Evolutionary conservation across 768 basidiomycete genomes (phyloP).

Genomic region (Boletus rubroflammeus): DNA sequence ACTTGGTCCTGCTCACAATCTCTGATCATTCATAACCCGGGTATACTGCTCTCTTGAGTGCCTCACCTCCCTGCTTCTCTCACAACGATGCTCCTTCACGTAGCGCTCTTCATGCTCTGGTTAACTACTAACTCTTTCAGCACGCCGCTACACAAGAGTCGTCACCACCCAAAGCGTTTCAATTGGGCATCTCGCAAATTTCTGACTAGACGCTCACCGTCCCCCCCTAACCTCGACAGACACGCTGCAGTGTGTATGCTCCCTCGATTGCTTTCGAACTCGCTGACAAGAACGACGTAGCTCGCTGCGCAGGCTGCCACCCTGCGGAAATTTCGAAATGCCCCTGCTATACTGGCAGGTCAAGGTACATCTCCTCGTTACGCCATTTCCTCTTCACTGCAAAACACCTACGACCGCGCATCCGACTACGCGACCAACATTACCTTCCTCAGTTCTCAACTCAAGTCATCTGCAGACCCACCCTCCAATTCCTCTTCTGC

Average conservation of each 20-base stretch:
- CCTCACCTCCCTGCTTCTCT: background rate
- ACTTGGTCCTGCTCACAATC: constrained; percentile 9
- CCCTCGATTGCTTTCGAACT: background rate
- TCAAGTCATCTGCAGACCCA: background rate
- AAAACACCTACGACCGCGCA: constrained; percentile 14
- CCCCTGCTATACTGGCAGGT: constrained; percentile 12
- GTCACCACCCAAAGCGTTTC: background rate
- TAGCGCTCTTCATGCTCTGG: constrained; percentile 6
- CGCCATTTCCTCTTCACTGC: constrained; percentile 11
- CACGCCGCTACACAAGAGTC: constrained; percentile 8
- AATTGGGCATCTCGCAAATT: background rate
- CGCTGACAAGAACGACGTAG: constrained; percentile 7
- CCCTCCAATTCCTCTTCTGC: background rate
- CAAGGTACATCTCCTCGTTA: constrained; percentile 6
- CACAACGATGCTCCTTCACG: constrained; percentile 11
- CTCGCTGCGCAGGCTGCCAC: constrained; percentile 12
- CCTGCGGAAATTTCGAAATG: constrained; percentile 17
- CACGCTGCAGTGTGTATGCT: constrained; percentile 8
- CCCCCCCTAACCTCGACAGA: background rate
- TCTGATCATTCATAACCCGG: background rate
- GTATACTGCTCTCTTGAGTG: background rate
- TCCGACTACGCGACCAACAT: constrained; percentile 19
- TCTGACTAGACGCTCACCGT: background rate
- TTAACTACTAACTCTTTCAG: constrained; percentile 3
- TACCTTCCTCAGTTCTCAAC: background rate